Base-by-base conservation (phyloP, 2,329 filamentous ascomycete species). In the Fusarium concolor region DNA sequence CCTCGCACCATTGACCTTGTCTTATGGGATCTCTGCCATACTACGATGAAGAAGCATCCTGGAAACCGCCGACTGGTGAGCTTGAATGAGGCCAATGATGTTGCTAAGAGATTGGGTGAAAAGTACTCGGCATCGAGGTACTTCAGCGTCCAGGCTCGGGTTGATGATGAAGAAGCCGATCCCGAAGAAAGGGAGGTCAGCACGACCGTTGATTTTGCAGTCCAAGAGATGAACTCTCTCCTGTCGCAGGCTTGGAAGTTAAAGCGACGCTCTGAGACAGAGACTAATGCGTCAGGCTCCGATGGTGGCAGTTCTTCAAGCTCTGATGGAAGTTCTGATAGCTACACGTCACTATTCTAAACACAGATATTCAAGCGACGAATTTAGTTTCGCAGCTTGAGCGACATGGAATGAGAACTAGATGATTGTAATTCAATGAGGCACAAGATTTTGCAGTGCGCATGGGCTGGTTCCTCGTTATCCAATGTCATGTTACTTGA, bases 41-140 rank as follows among this genome's bases (percentile, higher is more conserved):
- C 76, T 1, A 66, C 72, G 15, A 76, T 78, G 71, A 54, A 71
- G 46, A 73, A 72, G 55, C 62, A 77, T 33, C 73, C 76, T 28
- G 77, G 74, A 31, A 81, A 80, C 67, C 82, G 86, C 28, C 81
- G 81, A 5, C 80, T 88, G 17, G 85, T 86, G 49, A 86, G 82
- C 62, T 78, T 88, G 46, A 81, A 83, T 71, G 84, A 87, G 71
- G 86, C 85, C 49, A 87, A 87, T 70, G 85, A 89, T 71, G 86
- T 88, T 67, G 85, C 86, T 42, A 84, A 81, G 73, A 78, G 86
- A 28, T 76, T 88, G 15, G 84, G 85, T 57, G 85, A 88, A 75
- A 83, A 77, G 72, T 81, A 84, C 67, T 72, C 74, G 24, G 62
- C 68, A 6, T 78, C 76, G 10, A 74, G 79, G 9, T 80, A 81